A percentile compares a stretch with the other conserved stretches of the same genome.
Conservation (phyloP, 148 eudicot genomes). For the Amaranthus hypochondriacus region DNA sequence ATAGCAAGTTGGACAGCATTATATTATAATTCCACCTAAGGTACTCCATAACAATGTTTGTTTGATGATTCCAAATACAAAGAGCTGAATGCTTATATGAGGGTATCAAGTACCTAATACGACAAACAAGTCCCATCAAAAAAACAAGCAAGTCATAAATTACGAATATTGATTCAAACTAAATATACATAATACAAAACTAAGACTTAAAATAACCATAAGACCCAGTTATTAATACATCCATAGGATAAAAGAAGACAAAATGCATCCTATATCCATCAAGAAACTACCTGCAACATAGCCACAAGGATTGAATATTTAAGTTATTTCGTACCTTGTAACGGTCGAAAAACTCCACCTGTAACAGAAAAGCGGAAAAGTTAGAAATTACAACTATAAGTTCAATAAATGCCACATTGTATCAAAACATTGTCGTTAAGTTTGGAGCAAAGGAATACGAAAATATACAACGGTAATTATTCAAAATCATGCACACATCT, state of each 20-base stretch:
- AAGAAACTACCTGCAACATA: background rate
- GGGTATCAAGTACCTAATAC: conserved; percentile 1
- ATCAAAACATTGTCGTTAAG: background rate
- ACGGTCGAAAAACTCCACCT: conserved; percentile 91
- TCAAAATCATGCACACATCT: conserved; percentile 1
- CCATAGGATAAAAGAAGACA: background rate
- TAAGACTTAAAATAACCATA: conserved; percentile 1
- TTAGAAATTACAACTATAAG: conserved; percentile 3
- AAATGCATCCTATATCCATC: background rate
- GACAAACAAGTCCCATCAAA: background rate
- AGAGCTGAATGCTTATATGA: background rate
- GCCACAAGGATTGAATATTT: background rate
- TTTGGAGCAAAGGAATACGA: background rate
- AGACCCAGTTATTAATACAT: background rate
- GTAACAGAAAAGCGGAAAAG: conserved; percentile 15
- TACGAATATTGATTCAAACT: no score
- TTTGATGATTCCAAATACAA: background rate
- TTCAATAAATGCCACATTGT: background rate
- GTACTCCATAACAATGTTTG: background rate
- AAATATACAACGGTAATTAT: background rate
- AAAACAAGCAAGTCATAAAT: background rate
- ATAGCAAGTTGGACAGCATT: background rate
- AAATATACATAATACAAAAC: background rate
- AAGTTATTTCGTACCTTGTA: conserved; percentile 65
- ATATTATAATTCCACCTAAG: background rate